Evolutionary conservation across 2,329 filamentous ascomycete genomes (phyloP).

Genomic region (Mycosphaerella arachidis): DNA sequence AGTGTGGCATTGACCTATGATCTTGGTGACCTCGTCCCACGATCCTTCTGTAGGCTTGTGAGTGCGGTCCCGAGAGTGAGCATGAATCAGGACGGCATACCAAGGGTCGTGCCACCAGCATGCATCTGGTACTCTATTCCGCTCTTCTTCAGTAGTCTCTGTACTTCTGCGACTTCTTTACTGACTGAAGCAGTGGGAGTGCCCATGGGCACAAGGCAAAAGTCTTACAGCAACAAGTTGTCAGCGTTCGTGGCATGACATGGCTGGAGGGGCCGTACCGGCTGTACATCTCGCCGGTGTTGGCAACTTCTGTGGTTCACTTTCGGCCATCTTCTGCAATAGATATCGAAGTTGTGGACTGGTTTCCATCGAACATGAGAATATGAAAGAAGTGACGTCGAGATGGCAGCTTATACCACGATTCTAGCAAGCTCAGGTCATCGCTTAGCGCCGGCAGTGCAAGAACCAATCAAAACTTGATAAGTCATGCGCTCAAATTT

Average conservation of each 20-base stretch:
- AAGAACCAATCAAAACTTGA: neutral
- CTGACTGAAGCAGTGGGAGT: slow-evolving; percentile 49
- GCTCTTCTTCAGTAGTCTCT: slow-evolving; percentile 74
- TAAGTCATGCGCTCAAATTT: neutral
- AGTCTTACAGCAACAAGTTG: slow-evolving; percentile 51
- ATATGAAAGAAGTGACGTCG: neutral
- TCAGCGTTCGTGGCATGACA: neutral
- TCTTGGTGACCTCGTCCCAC: slow-evolving; percentile 81
- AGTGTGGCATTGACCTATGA: slow-evolving; percentile 78
- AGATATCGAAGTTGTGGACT: slow-evolving; percentile 29
- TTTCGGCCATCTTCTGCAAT: slow-evolving; percentile 27
- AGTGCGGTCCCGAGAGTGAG: neutral
- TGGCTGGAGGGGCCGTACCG: slow-evolving; percentile 18
- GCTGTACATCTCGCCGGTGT: slow-evolving; percentile 75
- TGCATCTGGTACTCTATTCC: slow-evolving; percentile 86
- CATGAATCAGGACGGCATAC: slow-evolving; percentile 47
- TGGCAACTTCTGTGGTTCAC: slow-evolving; percentile 32
- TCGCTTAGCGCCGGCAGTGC: no score
- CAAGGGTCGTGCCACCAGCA: slow-evolving; percentile 86
- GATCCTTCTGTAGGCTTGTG: slow-evolving; percentile 62
- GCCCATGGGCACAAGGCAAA: slow-evolving; percentile 80
- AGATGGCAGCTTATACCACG: no score
- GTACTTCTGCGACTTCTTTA: slow-evolving; percentile 77
- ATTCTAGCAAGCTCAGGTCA: no score
- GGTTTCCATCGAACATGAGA: slow-evolving; percentile 25